phyloP scores from a whole-genome alignment of 2,329 filamentous ascomycete species.

The Hymenoscyphus infarciens region DNA sequence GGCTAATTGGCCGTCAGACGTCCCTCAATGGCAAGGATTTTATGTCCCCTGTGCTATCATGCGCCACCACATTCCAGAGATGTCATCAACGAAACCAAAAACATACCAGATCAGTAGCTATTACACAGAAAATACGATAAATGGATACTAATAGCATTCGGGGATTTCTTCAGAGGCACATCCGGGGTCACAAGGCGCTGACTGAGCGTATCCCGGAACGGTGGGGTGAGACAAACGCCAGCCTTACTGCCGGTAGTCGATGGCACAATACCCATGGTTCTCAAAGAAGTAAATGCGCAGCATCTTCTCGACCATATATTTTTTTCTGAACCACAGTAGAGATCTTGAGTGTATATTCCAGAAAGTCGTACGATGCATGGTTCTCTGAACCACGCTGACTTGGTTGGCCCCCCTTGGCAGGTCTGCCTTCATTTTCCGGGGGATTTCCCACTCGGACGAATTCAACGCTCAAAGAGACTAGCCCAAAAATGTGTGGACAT shows the following conservation, averaged over 20 bases:
- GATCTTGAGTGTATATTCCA: background rate
- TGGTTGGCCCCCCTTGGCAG: background rate
- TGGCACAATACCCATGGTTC: background rate
- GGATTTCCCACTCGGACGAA: background rate
- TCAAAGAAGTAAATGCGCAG: background rate
- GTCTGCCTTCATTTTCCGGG: background rate
- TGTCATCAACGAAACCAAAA: background rate
- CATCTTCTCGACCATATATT: background rate
- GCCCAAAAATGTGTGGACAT: background rate
- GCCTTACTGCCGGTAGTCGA: conserved; percentile 9
- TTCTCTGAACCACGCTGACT: background rate
- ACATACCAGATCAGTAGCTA: background rate
- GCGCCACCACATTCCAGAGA: conserved; percentile 2
- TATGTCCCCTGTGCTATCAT: conserved; percentile 1
- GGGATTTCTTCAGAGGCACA: background rate
- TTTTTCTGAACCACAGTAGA: background rate
- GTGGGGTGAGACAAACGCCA: background rate
- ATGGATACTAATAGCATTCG: conserved; percentile 2
- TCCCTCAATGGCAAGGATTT: conserved; percentile 7
- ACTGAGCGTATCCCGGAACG: conserved; percentile 3
- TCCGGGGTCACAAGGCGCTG: background rate
- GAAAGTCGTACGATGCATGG: background rate
- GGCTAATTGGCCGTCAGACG: conserved; percentile 3
- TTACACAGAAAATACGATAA: background rate
- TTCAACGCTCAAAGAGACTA: background rate